phyloP scores from a whole-genome alignment of 2,329 filamentous ascomycete species.

The Fusarium circinatum region DNA sequence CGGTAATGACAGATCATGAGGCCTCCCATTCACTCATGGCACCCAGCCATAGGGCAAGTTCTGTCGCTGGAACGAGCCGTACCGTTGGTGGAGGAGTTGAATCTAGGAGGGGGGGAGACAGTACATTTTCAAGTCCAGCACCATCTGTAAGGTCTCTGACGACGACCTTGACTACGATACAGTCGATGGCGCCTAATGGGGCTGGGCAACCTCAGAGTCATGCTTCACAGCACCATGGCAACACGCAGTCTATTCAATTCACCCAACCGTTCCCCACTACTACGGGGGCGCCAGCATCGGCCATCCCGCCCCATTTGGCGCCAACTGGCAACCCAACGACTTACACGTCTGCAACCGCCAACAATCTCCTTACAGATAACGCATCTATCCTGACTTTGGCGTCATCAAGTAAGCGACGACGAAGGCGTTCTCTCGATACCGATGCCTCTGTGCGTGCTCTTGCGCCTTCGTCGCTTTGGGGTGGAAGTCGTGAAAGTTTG shows the following conservation, averaged over 20 bases:
- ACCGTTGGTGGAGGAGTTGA: slow-evolving; percentile 75
- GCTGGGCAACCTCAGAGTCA: slow-evolving; percentile 49
- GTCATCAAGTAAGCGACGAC: slow-evolving; percentile 81
- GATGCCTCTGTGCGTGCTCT: slow-evolving; percentile 86
- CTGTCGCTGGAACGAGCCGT: slow-evolving; percentile 76
- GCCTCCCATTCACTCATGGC: slow-evolving; percentile 78
- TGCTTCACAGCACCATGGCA: slow-evolving; percentile 50
- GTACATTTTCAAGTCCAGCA: slow-evolving; percentile 84
- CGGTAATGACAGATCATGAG: slow-evolving; percentile 85
- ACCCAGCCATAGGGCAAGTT: slow-evolving; percentile 76
- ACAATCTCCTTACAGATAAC: slow-evolving; percentile 84
- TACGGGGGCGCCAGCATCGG: slow-evolving; percentile 71
- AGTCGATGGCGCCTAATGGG: slow-evolving; percentile 73
- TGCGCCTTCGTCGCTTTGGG: slow-evolving; percentile 84
- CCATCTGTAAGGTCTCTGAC: slow-evolving; percentile 83
- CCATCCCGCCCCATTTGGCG: slow-evolving; percentile 76
- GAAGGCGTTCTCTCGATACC: slow-evolving; percentile 83
- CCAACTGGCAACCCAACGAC: slow-evolving; percentile 71
- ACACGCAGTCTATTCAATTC: slow-evolving; percentile 67
- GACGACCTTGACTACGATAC: slow-evolving; percentile 86
- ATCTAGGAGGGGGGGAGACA: slow-evolving; percentile 75
- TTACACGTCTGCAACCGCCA: slow-evolving; percentile 81
- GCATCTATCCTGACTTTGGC: slow-evolving; percentile 87
- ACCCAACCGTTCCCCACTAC: slow-evolving; percentile 72
- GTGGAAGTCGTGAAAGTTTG: slow-evolving; percentile 81